Percentiles rank a stretch among this genome's conserved stretches.
Evolutionary conservation across 495 filamentous ascomycete genomes (phyloP).

Genomic region (Bacidia gigantensis): DNA sequence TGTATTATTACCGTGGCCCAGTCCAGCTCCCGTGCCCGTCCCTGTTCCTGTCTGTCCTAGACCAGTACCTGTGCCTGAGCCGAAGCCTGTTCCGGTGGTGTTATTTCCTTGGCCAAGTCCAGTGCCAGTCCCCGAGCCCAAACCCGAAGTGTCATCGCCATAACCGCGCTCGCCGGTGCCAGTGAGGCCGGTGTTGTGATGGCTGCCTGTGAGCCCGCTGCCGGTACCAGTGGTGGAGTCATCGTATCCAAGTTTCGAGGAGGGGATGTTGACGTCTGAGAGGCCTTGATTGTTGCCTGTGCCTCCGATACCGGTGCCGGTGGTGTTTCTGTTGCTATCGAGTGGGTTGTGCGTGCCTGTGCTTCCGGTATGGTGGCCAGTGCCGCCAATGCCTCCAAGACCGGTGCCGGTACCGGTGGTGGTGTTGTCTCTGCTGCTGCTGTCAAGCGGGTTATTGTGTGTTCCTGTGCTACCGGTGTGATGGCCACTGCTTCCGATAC

Average conservation of each 20-base stretch:
- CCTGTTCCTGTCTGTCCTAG: conserved; percentile 17
- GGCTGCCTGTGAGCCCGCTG: conserved; percentile 1
- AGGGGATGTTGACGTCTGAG: background rate
- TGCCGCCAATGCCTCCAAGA: background rate
- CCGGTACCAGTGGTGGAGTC: background rate
- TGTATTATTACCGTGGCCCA: background rate
- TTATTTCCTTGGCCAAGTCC: conserved; percentile 13
- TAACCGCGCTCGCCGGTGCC: background rate
- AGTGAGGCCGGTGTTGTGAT: background rate
- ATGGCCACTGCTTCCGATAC: too few relatives aligned
- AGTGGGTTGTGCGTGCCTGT: too few relatives aligned
- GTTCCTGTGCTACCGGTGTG: background rate
- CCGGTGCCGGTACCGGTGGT: background rate
- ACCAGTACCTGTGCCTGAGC: conserved; percentile 17
- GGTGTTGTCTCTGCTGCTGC: too few relatives aligned
- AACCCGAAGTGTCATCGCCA: background rate
- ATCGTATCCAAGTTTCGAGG: background rate
- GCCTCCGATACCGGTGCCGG: background rate
- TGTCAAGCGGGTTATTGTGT: background rate
- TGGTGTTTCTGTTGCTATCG: background rate
- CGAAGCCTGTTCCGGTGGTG: conserved; percentile 20
- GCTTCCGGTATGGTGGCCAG: too few relatives aligned
- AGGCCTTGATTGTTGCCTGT: background rate
- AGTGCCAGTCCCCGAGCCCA: background rate
- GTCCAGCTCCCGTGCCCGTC: conserved; percentile 23